Conservation (phyloP, 1,284 basidiomycete genomes). For the Spongiforma sp. region DNA sequence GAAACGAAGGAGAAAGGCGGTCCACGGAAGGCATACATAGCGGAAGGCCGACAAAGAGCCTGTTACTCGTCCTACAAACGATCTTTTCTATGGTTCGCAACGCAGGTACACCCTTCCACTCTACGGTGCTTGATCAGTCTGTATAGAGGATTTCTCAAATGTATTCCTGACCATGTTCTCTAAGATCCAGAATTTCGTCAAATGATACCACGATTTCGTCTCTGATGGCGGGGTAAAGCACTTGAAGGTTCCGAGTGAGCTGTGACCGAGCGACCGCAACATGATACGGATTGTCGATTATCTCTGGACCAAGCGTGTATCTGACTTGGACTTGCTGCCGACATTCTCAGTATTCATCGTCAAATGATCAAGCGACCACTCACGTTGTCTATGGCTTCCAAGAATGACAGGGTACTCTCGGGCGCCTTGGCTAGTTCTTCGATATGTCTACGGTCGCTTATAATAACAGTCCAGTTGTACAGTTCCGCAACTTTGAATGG, state of each 20-base stretch:
- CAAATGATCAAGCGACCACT: background rate
- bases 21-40: constrained; percentile 35
- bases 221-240: too few species aligned
- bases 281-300: constrained; percentile 22
- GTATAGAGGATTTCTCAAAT: too few species aligned
- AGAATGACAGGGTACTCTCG: constrained; percentile 42
- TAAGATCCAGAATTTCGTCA: too few species aligned
- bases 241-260: too few species aligned
- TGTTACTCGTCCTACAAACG: constrained; percentile 40
- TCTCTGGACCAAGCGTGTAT: constrained; percentile 34
- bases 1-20: background rate
- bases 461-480: constrained; percentile 45
- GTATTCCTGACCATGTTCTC: too few species aligned
- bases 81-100: constrained; percentile 27
- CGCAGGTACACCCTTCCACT: constrained; percentile 35
- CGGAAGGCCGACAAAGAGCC: constrained; percentile 46
- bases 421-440: constrained; percentile 47
- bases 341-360: background rate
- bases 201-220: background rate
- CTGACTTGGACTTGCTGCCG: constrained; percentile 22
- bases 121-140: constrained; percentile 22
- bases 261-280: background rate
- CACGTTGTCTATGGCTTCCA: constrained; percentile 43
- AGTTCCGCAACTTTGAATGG: constrained; percentile 48
- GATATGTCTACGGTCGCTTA: constrained; percentile 39